Evolutionary conservation across 257 asterid genomes (phyloP).

Genomic region (Rhazya stricta): DNA sequence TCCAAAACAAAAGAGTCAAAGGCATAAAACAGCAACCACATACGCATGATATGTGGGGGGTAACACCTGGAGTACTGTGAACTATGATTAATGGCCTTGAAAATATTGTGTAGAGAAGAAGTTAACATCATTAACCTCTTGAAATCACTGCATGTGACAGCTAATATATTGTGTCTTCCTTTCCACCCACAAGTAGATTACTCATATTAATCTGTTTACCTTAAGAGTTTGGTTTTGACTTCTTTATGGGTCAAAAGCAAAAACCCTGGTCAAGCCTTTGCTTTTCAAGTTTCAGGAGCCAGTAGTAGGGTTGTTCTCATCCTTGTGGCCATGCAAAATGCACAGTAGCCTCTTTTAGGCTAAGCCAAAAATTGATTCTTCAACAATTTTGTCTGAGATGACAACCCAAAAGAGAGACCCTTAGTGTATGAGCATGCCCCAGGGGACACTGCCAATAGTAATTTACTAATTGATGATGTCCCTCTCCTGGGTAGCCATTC

Average conservation of each 20-base stretch:
- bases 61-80: slow-evolving; percentile 4
- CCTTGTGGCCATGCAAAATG: too few relatives aligned
- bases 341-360: background rate
- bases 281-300: background rate
- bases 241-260: background rate
- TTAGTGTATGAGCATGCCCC: background rate
- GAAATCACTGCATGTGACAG: slow-evolving; percentile 38
- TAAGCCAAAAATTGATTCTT: slow-evolving; percentile 2
- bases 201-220: background rate
- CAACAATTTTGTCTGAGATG: background rate
- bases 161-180: slow-evolving; percentile 24
- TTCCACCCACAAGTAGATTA: background rate
- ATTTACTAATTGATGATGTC: background rate
- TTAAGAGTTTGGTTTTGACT: background rate
- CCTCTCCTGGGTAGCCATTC: background rate
- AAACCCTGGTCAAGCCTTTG: background rate
- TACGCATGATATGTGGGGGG: slow-evolving; percentile 23
- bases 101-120: slow-evolving; percentile 36
- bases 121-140: slow-evolving; percentile 45
- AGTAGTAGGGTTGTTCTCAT: too few relatives aligned
- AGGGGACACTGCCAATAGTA: background rate
- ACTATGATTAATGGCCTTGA: slow-evolving; percentile 17
- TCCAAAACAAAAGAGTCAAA: background rate
- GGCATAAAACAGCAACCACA: slow-evolving; percentile 6
- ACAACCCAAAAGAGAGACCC: too few relatives aligned